Percentiles rank a stretch among this genome's conserved stretches.
Evolutionary conservation across 2,329 filamentous ascomycete genomes (phyloP).

Genomic region (Neonectria magnoliae): DNA sequence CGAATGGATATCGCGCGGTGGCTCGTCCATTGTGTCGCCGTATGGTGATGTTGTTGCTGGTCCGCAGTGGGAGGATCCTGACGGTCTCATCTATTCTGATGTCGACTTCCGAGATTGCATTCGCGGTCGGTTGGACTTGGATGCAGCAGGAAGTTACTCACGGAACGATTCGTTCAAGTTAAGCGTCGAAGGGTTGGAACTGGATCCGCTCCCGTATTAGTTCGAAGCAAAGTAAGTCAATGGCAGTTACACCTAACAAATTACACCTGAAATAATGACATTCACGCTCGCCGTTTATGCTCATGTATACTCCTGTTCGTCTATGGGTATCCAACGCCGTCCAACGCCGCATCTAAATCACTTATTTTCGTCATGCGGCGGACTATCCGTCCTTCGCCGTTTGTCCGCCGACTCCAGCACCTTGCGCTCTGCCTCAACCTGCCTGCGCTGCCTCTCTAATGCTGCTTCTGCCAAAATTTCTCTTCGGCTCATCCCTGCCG

Average conservation of each 20-base stretch:
- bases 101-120: slow-evolving; percentile 91
- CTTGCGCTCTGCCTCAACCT: slow-evolving; percentile 46
- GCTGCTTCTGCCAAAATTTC: slow-evolving; percentile 74
- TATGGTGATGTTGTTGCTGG: slow-evolving; percentile 82
- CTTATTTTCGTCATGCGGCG: slow-evolving; percentile 38
- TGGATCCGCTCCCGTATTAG: slow-evolving; percentile 66
- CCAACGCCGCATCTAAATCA: slow-evolving; percentile 27
- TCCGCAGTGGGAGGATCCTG: slow-evolving; percentile 84
- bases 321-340: slow-evolving; percentile 21
- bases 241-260: neutral
- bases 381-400: slow-evolving; percentile 36
- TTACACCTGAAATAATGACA: neutral
- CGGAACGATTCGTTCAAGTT: slow-evolving; percentile 73
- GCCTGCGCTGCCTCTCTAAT: slow-evolving; percentile 48
- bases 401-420: slow-evolving; percentile 43
- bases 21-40: slow-evolving; percentile 83
- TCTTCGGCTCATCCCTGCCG: slow-evolving; percentile 68
- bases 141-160: slow-evolving; percentile 87
- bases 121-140: slow-evolving; percentile 81
- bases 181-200: slow-evolving; percentile 66
- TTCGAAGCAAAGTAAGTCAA: neutral
- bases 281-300: neutral
- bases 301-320: neutral
- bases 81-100: slow-evolving; percentile 73
- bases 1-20: slow-evolving; percentile 75